Conservation (phyloP, 1,139 yeast genomes). For the Suhomyces choctaworum region DNA sequence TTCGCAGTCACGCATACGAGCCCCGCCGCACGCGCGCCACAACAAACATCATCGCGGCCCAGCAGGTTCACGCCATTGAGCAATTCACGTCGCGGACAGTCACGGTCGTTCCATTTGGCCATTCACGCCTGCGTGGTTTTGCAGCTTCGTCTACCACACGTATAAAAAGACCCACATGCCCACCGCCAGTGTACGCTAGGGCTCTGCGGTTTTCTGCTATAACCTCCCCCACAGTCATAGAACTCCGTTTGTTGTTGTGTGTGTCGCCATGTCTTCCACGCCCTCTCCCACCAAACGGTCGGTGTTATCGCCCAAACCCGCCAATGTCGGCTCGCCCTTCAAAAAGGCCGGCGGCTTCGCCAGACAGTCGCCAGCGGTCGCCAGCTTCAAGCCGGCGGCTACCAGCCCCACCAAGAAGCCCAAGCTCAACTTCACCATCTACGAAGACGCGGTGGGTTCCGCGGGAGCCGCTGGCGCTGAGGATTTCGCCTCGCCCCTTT, state of each 20-base stretch:
- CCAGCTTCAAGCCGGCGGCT: slow-evolving; percentile 7
- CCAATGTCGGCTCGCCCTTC: slow-evolving; percentile 22
- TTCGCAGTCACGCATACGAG: neutral
- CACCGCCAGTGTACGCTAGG: too few relatives aligned
- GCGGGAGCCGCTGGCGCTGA: slow-evolving; percentile 3
- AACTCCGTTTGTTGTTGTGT: too few relatives aligned
- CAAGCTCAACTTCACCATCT: slow-evolving; percentile 36
- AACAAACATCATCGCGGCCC: slow-evolving; percentile 5
- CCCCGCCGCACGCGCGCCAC: slow-evolving; percentile 2
- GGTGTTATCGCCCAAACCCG: slow-evolving; percentile 34
- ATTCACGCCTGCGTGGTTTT: slow-evolving; percentile 1
- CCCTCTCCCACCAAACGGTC: slow-evolving; percentile 34
- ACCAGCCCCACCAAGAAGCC: slow-evolving; percentile 19
- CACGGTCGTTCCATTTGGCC: neutral
- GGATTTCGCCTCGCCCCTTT: slow-evolving; percentile 10
- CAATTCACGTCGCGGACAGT: slow-evolving; percentile 6
- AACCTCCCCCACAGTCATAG: too few relatives aligned
- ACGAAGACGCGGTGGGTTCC: slow-evolving; percentile 29
- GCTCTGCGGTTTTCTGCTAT: too few relatives aligned
- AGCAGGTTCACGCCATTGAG: slow-evolving; percentile 5
- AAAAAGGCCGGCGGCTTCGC: slow-evolving; percentile 15
- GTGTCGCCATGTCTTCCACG: slow-evolving; percentile 21
- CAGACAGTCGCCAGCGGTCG: slow-evolving; percentile 11
- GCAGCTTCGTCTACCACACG: too few relatives aligned
- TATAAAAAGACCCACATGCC: too few relatives aligned